Base-by-base conservation (phyloP, 495 filamentous ascomycete species). In the Tuber aestivum region DNA sequence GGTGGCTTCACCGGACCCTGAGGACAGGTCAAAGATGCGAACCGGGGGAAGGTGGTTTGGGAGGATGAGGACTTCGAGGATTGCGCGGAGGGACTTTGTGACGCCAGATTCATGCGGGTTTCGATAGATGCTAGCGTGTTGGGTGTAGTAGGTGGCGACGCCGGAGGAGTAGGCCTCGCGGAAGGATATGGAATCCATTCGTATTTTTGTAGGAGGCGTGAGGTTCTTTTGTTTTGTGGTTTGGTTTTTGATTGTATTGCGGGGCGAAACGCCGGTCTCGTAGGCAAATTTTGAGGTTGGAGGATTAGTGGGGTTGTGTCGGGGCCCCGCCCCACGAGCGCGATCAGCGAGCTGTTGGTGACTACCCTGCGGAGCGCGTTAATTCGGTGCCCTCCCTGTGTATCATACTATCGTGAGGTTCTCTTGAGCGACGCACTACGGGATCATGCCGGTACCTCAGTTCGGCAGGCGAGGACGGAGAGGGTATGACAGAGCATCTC, bases 131-230 rank as follows among this genome's bases (percentile, higher is more conserved):
- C 69, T 65, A 35, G 78, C 74, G 18, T 78, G 61, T 27, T 74
- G 74, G 32, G 75, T 72, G 70, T 81, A 81, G 79, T 81, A 81
- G 42, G 75, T 81, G 44, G 73, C 77, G 61, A 85, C 75, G 44
- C 83, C 83, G 37, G 78, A 80, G 65, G 75, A 76, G 76, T 81
- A 84, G 42, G 76, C 75, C 41, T 71, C 44, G 27, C 72, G 70
- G 76, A 85, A 83, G 50, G 84, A 85, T 74, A 85, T 78, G 65
- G 78, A 79, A 65, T 65, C 56, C 56, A 65, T 65, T 35, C 14
- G 56, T 65, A 14, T 6, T 32, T 65, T 35, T 65, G 14, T 27
- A 56, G 48, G 48, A 7, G 48, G 8, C 10, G 50, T 6, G 23
- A 10, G 8, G 50, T 6, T 65, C 27, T 65, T 35, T 35, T 20